Base-by-base conservation (phyloP, 306 rosid species). In the Malus orientalis region DNA sequence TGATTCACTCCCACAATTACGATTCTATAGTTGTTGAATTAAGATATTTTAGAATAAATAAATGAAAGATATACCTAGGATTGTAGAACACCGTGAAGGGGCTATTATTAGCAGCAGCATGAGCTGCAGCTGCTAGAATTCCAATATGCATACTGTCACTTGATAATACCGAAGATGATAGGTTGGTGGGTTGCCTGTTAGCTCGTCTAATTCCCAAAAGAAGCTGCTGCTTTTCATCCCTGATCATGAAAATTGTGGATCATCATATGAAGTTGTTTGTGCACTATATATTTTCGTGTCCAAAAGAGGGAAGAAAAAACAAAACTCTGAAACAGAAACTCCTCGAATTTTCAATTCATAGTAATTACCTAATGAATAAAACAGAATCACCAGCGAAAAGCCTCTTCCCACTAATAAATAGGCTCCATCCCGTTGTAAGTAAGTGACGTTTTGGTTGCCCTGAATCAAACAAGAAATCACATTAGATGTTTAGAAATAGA, bases 61-160 rank as follows among this genome's bases (percentile, higher is more conserved):
- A 40, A 40, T 54, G 76, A 72, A 76, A 16, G 66, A 80, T 36
- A 19, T 36, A 95, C 99, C 99, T 95, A 8, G 99, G 99, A 83
- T 95, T 95, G 84, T 89, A 95, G 70, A 92, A 95, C 74, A 95
- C 82, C 0, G 93, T 89, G 85, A 95, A 95, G 65, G 96, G 96
- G 81, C 98, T 92, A 73, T 85, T 89, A 84, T 92, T 95, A 42
- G 99, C 97, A 7, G 90, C 91, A 53, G 99, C 99, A 74, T 95
- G 98, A 67, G 99, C 99, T 40, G 99, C 99, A 3, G 99, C 97
- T 15, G 98, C 97, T 36, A 95, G 92, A 85, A 95, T 89, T 75
- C 99, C 99, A 60, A 95, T 95, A 82, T 95, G 99, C 99, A 95
- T 95, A 63, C 99, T 95, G 68, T 95, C 99, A 80, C 88, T 92